Base-by-base conservation (phyloP, 1,284 basidiomycete genomes). In the Malassezia yamatoensis region DNA sequence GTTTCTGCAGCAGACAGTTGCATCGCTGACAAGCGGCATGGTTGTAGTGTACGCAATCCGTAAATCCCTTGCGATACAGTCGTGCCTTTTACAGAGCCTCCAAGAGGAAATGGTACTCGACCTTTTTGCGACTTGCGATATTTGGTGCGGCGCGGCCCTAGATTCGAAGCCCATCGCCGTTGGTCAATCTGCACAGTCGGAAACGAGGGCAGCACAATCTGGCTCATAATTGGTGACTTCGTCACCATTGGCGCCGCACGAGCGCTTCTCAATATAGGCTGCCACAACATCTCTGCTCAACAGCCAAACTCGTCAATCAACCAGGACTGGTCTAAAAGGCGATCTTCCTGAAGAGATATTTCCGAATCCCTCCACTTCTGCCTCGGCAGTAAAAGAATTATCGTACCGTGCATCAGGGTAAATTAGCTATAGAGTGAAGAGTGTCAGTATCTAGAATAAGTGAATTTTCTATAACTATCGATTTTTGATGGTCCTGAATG, bases 1-100 rank as follows among this genome's bases (percentile, higher is more conserved):
- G 88, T 88, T 76, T 90, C 85, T 0, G 86, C 88, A 0, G 86
- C 84, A 47, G 83, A 81, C 15, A 98, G 82, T 78, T 94, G 90
- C 74, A 91, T 94, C 0, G 90, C 91, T 6, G 83, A 86, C n/a
- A 98, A 78, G 38, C 91, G 80, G 40, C 82, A 82, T 0, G 89
- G 88, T 0, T 85, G 85, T 67, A 88, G 86, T 18, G 96, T 86
- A 39, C 94, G 79, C 43, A 96, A 82, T 4, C 94, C 94, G 81
- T 85, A 98, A 13, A 87, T 84, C 37, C 91, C 94, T 67, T 84
- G 88, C 33, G 88, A 84, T 32, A 98, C 82, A 0, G 90, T 91
- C 9, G 93, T 94, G 21, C 93, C 94, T 72, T 90, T 89, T 35
- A 83, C 87, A 15, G 89, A 93, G 15, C 94, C 93, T 55, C 93